These are phyloP conservation scores for Caloboletus firmus DNA, from an alignment of 1,284 basidiomycete species.

Conservation along the genomic window DNA sequence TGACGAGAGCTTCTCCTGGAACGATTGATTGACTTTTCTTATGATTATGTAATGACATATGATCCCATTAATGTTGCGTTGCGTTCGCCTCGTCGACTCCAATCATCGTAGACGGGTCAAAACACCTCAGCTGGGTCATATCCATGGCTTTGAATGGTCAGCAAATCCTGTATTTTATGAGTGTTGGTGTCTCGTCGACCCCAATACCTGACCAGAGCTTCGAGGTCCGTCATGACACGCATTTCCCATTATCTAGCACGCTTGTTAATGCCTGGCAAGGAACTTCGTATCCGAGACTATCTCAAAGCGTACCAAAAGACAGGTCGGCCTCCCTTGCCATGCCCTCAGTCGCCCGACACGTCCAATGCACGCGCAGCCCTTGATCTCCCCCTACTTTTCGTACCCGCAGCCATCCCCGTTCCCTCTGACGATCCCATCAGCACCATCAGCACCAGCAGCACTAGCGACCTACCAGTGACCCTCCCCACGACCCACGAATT, in stretches of 20 bases:
- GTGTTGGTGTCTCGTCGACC: conserved; percentile 21
- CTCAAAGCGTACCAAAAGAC: conserved; percentile 36
- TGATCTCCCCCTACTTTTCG: conserved; percentile 40
- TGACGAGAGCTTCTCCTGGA: neutral
- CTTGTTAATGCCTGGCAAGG: conserved; percentile 27
- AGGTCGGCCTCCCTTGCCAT: conserved; percentile 36
- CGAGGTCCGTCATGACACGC: conserved; percentile 23
- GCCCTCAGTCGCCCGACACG: conserved; percentile 37
- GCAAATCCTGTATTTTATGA: conserved; percentile 31
- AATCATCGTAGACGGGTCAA: neutral
- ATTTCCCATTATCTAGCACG: neutral
- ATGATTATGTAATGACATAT: conserved; percentile 25
- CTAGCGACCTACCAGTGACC: conserved; percentile 2
- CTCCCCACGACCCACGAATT: conserved; percentile 37
- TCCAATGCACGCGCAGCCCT: conserved; percentile 35
- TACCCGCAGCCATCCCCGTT: conserved; percentile 30
- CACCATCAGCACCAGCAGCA: neutral
- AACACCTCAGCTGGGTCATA: neutral
- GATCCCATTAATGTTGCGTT: neutral
- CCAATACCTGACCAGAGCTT: conserved; percentile 24
- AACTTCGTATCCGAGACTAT: conserved; percentile 41
- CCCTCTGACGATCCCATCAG: conserved; percentile 3
- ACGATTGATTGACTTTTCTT: neutral
- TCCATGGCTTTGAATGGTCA: conserved; percentile 14
- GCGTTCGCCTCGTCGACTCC: neutral